Evolutionary conservation across 2,329 filamentous ascomycete species (phyloP), one percentile per base, ranked within the genome.

Genomic region (Delphinella strobiligena): DNA sequence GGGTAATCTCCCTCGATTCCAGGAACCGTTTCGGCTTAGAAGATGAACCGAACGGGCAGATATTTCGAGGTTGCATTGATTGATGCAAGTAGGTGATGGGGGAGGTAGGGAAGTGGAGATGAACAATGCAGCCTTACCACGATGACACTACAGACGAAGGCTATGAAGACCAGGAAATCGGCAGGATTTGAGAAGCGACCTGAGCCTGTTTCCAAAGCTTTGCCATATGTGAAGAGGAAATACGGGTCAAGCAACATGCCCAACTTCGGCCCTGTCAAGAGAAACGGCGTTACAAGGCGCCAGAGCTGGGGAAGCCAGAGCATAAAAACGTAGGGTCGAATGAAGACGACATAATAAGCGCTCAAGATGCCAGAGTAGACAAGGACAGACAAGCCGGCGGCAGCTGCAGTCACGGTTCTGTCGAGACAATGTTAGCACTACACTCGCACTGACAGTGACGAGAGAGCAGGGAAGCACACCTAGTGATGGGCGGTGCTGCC

Each of bases 81-180:
- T 38, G 45, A 49, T 37, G 19, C 46, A 38, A 38, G 45, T 36
- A 42, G 44, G 45, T 44, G 43, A 46, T 34, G 44, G 41, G 48
- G 47, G 34, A 38, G 42, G 42, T 46, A 40, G 31, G 33, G 10
- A 44, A 40, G 42, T 42, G 45, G 42, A 45, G 40, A 47, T 48
- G 44, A 48, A 42, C 54, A 50, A 44, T 45, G n/a, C n/a, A 46
- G 45, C 72, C 87, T 78, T 85, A 94, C 87, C 68, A 86, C 56
- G 48, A 91, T 89, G 53, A 80, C 63, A 37, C 64, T 62, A 50
- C 73, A 69, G 51, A 88, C 72, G 56, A 91, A 91, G 43, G 79
- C 62, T 51, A 93, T 64, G 58, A 93, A 94, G 64, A 79, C 79
- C 46, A 91, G 69, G 51, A 91, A 74, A 57, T 91, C 82, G 55